Conservation (phyloP, 805 yeast species). For the Grigorovia yakushimaensis region DNA sequence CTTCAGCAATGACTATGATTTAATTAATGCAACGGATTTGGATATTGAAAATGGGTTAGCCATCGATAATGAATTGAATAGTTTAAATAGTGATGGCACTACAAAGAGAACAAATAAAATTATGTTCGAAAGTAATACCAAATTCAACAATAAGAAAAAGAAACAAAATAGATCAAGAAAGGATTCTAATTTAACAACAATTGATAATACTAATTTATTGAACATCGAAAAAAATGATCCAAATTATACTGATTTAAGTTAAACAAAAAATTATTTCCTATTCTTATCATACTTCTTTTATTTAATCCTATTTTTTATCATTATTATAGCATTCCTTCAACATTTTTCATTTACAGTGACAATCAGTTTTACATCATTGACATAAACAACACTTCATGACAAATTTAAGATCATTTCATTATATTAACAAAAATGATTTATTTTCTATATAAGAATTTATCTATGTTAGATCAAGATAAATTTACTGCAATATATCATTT, state of each 20-base stretch:
- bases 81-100: not conserved
- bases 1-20: not conserved
- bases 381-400: not conserved
- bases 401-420: not conserved
- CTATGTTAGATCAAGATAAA: not conserved
- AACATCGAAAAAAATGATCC: slow-evolving; percentile 5
- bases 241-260: slow-evolving; percentile 6
- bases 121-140: slow-evolving; percentile 3
- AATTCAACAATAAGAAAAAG: slow-evolving; percentile 2
- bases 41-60: not conserved
- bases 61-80: not conserved
- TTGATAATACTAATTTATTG: not conserved
- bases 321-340: not conserved
- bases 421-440: no score
- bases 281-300: not conserved
- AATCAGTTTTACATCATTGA: not conserved
- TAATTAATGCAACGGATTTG: not conserved
- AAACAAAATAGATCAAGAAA: slow-evolving; percentile 6
- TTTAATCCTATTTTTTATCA: not conserved
- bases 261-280: not conserved
- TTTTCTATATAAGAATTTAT: no score
- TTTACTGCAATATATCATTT: not conserved
- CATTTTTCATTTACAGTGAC: not conserved
- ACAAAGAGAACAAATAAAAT: not conserved
- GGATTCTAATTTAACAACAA: slow-evolving; percentile 4